Evolutionary conservation across 768 basidiomycete genomes (phyloP).

Genomic region (Lactarius akahatsu): DNA sequence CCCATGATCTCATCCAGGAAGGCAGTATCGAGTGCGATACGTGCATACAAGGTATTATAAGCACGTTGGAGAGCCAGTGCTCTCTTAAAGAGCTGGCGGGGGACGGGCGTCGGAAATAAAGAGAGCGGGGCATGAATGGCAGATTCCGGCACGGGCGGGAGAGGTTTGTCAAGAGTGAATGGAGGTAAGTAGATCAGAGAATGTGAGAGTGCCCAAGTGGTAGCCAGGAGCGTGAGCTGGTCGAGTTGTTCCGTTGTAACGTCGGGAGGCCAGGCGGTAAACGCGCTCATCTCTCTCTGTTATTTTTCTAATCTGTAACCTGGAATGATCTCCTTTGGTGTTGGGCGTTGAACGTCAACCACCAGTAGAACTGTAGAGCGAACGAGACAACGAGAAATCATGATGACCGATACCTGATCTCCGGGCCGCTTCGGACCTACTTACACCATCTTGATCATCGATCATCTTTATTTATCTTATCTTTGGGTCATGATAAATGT

Average conservation of each 20-base stretch:
- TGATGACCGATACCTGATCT: neutral
- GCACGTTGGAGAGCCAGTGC: conserved; percentile 66
- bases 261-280: conserved; percentile 66
- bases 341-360: neutral
- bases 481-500: neutral
- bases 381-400: neutral
- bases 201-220: conserved; percentile 82
- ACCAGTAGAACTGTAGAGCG: neutral
- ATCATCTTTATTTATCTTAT: neutral
- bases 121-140: conserved; percentile 90
- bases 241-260: conserved; percentile 58
- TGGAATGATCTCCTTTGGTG: too few relatives aligned
- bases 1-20: conserved; percentile 89
- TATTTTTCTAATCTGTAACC: neutral
- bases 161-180: conserved; percentile 33
- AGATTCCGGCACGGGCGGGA: conserved; percentile 58
- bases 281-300: conserved; percentile 1
- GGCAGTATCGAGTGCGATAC: conserved; percentile 71
- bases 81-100: conserved; percentile 62
- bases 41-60: conserved; percentile 85
- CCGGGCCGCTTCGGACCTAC: neutral
- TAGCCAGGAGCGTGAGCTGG: conserved; percentile 61
- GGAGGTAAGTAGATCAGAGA: conserved; percentile 81
- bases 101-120: conserved; percentile 85
- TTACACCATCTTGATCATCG: too few relatives aligned